Base-by-base conservation (phyloP, 1,284 basidiomycete species). In the Cutaneotrichosporon dermatis region DNA sequence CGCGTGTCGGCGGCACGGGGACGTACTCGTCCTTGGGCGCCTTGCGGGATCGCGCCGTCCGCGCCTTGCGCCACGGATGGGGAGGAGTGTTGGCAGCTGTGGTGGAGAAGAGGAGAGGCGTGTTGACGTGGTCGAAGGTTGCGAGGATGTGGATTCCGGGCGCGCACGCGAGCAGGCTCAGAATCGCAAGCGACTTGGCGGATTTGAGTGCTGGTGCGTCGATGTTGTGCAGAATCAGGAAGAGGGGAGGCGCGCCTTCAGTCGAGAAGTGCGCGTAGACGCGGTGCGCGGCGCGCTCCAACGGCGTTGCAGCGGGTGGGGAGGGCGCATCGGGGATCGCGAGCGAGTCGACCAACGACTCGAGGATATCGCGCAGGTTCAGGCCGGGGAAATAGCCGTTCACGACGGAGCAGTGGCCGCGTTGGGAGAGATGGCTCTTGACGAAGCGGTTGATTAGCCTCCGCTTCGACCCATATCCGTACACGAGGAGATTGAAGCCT, bases 401-500 rank as follows among this genome's bases (percentile, higher is more conserved):
- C 39, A 87, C 83, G 25, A 94, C 82, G 48, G 92, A 83, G 51
- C 89, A 86, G 68, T 90, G 84, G 0, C 88, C 89, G 0, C 73
- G 74, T 61, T 80, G 82, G 5, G 82, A 75, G 64, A 88, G 85
- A 11, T 75, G 68, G 5, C 75, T 79, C 1, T 25, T 25, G 25
- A 87, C 89, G 64, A 95, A 89, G 16, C 82, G 77, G 73, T 94
- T 90, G 33, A 96, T 77, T 5, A 88, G 66, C 11, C 72, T 76
- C 54, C 89, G 82, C 73, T 96, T 97, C 25, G 89, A 92, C 1
- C 93, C 93, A 68, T 86, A 85, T 0, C 93, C 93, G 68, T 92
- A 90, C 71, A 90, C 86, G 9, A 93, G 75, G 55, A 96, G 78
- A 72, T 90, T 92, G 81, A 92, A 95, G 1, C 89, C 91, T 69